Conservation (phyloP, 345 rosid species). For the Chamaenerion angustifolium region DNA sequence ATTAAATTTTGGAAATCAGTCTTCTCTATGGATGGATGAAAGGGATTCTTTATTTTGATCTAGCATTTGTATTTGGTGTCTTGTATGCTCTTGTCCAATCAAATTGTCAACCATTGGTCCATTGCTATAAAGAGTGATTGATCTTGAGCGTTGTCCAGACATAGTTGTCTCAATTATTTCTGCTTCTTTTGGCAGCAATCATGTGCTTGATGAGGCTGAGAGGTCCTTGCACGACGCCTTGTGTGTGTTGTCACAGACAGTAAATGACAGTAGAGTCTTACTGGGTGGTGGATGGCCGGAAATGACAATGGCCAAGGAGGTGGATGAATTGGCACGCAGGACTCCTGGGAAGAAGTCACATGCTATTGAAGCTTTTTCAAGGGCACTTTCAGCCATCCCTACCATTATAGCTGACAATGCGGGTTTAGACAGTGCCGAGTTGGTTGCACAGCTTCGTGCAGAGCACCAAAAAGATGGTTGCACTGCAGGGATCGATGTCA, state of each 20-base stretch:
- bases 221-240: conserved; percentile 94
- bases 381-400: conserved; percentile 76
- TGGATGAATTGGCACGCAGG: conserved; percentile 82
- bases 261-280: conserved; percentile 77
- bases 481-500: conserved; percentile 77
- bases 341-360: conserved; percentile 95
- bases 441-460: conserved; percentile 91
- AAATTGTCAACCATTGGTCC: background rate
- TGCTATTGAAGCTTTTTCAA: conserved; percentile 91
- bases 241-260: conserved; percentile 91
- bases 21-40: too few relatives aligned
- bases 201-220: conserved; percentile 97
- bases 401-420: conserved; percentile 92
- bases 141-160: background rate
- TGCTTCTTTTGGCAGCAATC: conserved; percentile 42
- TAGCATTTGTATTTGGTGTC: too few relatives aligned
- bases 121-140: background rate
- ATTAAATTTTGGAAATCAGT: too few relatives aligned
- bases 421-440: conserved; percentile 94
- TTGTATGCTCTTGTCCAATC: background rate
- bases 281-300: conserved; percentile 99
- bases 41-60: too few relatives aligned
- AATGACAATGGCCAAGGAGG: conserved; percentile 98
- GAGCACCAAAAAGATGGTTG: conserved; percentile 82
- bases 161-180: background rate